Percentiles rank a stretch among this genome's conserved stretches.
Evolutionary conservation across 176 grass and related monocot species (phyloP).

Genomic region (Hsuehochloa calcarea): DNA sequence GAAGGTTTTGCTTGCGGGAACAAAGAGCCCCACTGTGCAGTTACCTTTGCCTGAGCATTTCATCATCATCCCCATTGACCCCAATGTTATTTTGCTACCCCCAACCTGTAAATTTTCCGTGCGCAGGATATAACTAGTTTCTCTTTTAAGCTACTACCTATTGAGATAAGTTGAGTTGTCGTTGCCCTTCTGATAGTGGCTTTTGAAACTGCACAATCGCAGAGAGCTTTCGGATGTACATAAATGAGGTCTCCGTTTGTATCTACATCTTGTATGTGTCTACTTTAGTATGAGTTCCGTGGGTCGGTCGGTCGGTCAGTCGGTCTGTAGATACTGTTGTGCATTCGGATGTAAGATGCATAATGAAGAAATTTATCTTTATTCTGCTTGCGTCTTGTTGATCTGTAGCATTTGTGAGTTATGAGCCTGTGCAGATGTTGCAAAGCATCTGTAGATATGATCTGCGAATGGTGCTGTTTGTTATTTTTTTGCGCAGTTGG

Average conservation of each 20-base stretch:
- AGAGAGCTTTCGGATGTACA: conserved; percentile 62
- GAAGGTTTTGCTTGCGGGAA: conserved; percentile 82
- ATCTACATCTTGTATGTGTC: conserved; percentile 46
- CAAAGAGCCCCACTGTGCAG: conserved; percentile 56
- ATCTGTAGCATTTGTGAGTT: not conserved
- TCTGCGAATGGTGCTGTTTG: not conserved
- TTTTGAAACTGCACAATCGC: conserved; percentile 54
- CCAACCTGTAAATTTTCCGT: conserved; percentile 42
- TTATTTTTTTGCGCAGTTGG: not conserved
- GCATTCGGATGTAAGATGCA: conserved; percentile 33
- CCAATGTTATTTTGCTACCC: conserved; percentile 33
- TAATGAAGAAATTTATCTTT: conserved; percentile 25
- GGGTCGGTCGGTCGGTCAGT: conserved; percentile 6
- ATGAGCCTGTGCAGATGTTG: not conserved
- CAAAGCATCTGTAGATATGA: not conserved
- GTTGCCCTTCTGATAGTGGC: conserved; percentile 42
- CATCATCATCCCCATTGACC: conserved; percentile 17
- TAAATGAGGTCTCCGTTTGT: conserved; percentile 50
- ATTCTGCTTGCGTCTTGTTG: not conserved
- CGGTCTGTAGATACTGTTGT: conserved; percentile 41
- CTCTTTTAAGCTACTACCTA: conserved; percentile 26
- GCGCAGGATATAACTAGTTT: conserved; percentile 39
- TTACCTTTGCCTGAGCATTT: conserved; percentile 63
- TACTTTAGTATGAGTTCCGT: conserved; percentile 34
- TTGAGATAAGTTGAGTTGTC: not conserved